Conservation (phyloP, 2,329 filamentous ascomycete species). For the Ophiocordyceps camponoti-leonardi region DNA sequence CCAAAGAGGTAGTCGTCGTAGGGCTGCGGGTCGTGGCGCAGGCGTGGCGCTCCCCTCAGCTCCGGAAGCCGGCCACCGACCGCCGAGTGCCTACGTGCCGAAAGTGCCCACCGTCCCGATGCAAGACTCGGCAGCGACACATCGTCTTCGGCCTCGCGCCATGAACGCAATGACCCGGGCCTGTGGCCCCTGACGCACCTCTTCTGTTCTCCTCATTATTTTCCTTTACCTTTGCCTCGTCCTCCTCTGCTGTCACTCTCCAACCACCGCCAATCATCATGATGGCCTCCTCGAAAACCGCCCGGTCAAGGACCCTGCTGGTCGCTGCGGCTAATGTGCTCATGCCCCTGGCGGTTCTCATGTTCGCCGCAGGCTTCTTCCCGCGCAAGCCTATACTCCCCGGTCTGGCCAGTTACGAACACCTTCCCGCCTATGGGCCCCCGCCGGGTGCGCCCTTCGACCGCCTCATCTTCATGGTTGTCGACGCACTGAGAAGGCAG, state of each 20-base stretch:
- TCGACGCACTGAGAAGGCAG: slow-evolving; percentile 83
- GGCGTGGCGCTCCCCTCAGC: too few relatives aligned
- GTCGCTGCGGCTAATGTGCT: slow-evolving; percentile 58
- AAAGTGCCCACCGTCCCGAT: background rate
- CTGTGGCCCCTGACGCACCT: background rate
- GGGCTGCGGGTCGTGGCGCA: too few relatives aligned
- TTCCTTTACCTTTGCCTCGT: background rate
- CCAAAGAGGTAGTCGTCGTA: too few relatives aligned
- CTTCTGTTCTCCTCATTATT: background rate
- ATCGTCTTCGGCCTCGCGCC: background rate
- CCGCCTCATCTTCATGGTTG: slow-evolving; percentile 89
- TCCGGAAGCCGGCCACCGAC: too few relatives aligned
- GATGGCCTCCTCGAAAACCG: slow-evolving; percentile 10
- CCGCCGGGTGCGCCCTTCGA: slow-evolving; percentile 61
- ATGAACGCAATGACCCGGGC: background rate
- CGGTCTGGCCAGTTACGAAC: slow-evolving; percentile 56
- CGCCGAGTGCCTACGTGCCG: too few relatives aligned
- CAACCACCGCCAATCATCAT: slow-evolving; percentile 3
- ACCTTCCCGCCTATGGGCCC: slow-evolving; percentile 29
- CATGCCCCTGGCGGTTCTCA: slow-evolving; percentile 53
- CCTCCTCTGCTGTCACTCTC: background rate
- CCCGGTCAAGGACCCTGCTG: slow-evolving; percentile 18
- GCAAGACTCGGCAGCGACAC: background rate
- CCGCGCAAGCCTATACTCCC: slow-evolving; percentile 91
- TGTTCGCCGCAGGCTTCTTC: slow-evolving; percentile 88